Base-by-base conservation (phyloP, 805 yeast species). In the Hanseniaspora taiwanica region DNA sequence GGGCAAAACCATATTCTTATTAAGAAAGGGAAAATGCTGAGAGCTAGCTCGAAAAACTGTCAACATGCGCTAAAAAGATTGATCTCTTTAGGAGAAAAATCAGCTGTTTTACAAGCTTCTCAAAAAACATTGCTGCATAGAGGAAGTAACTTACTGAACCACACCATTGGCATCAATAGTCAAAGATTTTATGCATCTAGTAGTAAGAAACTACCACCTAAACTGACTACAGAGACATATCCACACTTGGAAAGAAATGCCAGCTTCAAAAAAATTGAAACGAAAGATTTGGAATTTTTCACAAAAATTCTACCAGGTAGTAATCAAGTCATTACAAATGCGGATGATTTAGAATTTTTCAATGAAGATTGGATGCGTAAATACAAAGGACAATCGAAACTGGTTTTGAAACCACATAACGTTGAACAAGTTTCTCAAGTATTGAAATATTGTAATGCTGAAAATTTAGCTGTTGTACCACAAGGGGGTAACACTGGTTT, bases 401-500 rank as follows among this genome's bases (percentile, higher is more conserved):
- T 89, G 21, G 86, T 85, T 1, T 66, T 87, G 48, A 83, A 80
- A 58, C 97, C 97, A 27, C 80, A 77, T 51, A 71, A 81, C 12
- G 74, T 84, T 2, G 76, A 79, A 46, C 87, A 87, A 58, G 78
- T 89, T 14, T 69, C 87, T 2, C 54, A 74, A 50, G 83, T 89
- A 46, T 55, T 89, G 54, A 76, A 74, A 56, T 80, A 85, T 61
- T 84, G 95, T 65, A 81, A 81, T 54, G 82, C 78, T 23, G 61
- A 76, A 37, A 73, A 70, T 44, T 60, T 87, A 21, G 95, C 96
- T 0, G 76, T 87, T 37, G 94, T 85, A 8, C 96, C 97, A 13
- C 96, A 89, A 63, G 96, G 96, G 55, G 97, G 97, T 50, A 87
- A 89, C 62, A 89, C 96, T 1, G 96, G 96, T 21, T 69, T 87